Conservation (phyloP, 768 basidiomycete species). For the Lyophyllum atratum region DNA sequence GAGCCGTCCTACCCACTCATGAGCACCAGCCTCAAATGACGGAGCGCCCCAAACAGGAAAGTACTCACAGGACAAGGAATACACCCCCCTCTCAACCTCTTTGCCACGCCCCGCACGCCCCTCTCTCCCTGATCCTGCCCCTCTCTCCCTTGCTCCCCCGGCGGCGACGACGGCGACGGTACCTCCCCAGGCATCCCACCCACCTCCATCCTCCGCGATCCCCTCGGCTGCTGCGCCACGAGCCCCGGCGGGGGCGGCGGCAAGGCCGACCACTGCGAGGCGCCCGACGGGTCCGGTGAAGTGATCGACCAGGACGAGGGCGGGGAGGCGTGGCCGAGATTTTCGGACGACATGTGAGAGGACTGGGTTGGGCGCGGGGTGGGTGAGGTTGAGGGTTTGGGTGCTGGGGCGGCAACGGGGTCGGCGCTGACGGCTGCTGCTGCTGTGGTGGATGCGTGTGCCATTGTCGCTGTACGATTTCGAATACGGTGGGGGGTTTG, state of each 20-base stretch:
- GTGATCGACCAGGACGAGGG: neutral
- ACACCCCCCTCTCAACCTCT: conserved; percentile 16
- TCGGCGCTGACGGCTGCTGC: neutral
- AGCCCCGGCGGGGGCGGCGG: too few species aligned
- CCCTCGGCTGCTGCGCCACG: neutral
- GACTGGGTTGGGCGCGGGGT: neutral
- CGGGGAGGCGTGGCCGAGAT: too few species aligned
- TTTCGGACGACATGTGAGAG: too few species aligned
- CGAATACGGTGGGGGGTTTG: too few species aligned
- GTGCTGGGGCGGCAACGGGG: too few species aligned
- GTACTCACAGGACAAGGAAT: conserved; percentile 16
- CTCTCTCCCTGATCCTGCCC: neutral
- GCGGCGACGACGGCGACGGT: too few species aligned
- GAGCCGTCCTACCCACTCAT: conserved; percentile 7
- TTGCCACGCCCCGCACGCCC: conserved; percentile 1
- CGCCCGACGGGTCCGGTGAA: neutral
- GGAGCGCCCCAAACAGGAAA: neutral
- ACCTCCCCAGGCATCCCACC: neutral
- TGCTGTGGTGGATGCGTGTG: neutral
- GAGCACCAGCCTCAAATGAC: neutral
- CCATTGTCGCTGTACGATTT: too few species aligned
- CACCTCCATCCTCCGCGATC: neutral
- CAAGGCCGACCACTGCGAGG: neutral
- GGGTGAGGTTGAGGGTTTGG: neutral
- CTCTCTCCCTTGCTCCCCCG: neutral